Conservation (phyloP, 139 green algal genomes). For the Chlamydomonas urium region DNA sequence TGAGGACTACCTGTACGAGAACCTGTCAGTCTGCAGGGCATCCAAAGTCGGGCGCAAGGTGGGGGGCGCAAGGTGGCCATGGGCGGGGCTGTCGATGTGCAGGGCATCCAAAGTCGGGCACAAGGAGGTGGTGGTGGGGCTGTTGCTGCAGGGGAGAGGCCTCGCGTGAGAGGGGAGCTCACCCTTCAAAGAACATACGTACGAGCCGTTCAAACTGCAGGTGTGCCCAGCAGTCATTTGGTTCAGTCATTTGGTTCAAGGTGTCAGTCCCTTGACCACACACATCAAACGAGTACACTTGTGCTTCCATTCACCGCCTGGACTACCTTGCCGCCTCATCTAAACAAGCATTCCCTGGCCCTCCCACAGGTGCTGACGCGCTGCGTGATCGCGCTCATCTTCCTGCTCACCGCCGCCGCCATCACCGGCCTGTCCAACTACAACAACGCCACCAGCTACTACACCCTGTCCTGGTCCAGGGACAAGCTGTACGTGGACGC, state of each 20-base stretch:
- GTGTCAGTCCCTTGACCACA: too few species aligned
- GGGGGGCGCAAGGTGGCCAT: constrained; percentile 5
- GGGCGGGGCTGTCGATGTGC: constrained; percentile 20
- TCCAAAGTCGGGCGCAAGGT: background rate
- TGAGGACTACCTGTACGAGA: constrained; percentile 52
- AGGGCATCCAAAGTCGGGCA: background rate
- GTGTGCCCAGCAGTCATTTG: too few species aligned
- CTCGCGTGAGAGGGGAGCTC: too few species aligned
- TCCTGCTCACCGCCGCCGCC: background rate
- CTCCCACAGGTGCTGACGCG: constrained; percentile 18
- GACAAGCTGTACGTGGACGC: background rate
- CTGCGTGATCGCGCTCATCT: background rate
- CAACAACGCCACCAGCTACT: background rate
- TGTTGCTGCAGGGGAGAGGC: too few species aligned
- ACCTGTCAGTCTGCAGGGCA: constrained; percentile 23
- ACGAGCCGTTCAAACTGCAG: too few species aligned
- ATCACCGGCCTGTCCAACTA: constrained; percentile 8
- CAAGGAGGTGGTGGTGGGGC: constrained; percentile 1
- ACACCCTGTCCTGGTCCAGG: background rate
- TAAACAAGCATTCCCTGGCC: background rate
- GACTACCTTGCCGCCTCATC: too few species aligned
- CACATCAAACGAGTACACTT: too few species aligned
- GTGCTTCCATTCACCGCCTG: too few species aligned
- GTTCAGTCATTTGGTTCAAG: too few species aligned
- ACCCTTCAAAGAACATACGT: too few species aligned